phyloP scores from a whole-genome alignment of 441 rosid species.

The Populus hybrid region DNA sequence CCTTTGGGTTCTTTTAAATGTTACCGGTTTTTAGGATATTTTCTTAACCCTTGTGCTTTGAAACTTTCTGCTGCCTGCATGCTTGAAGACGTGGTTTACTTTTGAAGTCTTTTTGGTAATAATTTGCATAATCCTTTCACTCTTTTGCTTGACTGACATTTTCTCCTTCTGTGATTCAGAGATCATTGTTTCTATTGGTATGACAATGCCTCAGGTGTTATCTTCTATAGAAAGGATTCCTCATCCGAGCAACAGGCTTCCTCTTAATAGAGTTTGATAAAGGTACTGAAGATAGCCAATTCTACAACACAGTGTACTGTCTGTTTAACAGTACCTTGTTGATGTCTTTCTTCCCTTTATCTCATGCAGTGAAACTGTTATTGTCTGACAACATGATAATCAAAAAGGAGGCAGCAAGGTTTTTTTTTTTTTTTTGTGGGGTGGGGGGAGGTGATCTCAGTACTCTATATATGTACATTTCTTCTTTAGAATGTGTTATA shows the following conservation, averaged over 20 bases:
- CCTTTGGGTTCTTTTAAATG: not conserved
- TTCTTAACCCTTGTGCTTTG: not conserved
- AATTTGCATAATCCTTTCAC: not conserved
- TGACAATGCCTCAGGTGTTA: slow-evolving; percentile 93
- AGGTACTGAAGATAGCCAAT: slow-evolving; percentile 16
- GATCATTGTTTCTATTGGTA: slow-evolving; percentile 91
- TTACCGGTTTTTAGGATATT: not conserved
- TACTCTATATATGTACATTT: not conserved
- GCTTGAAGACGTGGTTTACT: not conserved
- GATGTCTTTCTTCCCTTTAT: not conserved
- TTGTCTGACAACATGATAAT: not conserved
- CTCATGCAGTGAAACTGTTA: not conserved
- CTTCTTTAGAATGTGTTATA: not conserved
- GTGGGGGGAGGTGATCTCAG: not conserved
- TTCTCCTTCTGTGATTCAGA: slow-evolving; percentile 46
- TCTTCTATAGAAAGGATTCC: slow-evolving; percentile 50
- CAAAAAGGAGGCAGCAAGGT: not conserved
- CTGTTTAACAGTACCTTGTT: too few relatives aligned
- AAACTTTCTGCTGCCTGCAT: not conserved
- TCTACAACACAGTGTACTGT: not conserved
- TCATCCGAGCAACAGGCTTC: slow-evolving; percentile 50
- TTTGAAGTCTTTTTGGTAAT: not conserved
- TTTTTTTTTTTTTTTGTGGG: not conserved
- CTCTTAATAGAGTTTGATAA: slow-evolving; percentile 51
- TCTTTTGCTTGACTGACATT: not conserved